Base-by-base conservation (phyloP, 208 protist genomes). In the Acanthamoeba triangularis region DNA sequence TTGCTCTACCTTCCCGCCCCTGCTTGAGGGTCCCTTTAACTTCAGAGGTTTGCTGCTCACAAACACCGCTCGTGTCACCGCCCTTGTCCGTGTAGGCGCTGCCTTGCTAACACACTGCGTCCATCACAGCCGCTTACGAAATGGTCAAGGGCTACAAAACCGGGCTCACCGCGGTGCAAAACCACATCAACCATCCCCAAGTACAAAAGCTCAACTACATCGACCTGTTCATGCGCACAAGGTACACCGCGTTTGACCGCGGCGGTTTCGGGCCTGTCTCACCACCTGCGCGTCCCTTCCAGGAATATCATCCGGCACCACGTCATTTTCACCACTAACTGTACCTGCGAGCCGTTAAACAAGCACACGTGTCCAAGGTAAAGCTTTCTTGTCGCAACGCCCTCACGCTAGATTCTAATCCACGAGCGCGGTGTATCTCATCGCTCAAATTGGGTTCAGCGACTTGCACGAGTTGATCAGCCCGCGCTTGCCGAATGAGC, bases 91-190 rank as follows among this genome's bases (percentile, higher is more conserved):
- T 41, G 37, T 41, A 41, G 37, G 37, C 37, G 37, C 37, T 41
- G 3, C 37, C 3, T 41, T 41, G 59, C 23, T 65, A 23, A 23
- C 59, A n/a, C 59, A 10, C 23, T n/a, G 54, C 59, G 59, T 16
- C n/a, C 33, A 28, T 72, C 6, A 6, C 63, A 72, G 63, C 63
- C 30, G 63, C 63, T 35, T 72, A 72, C 63, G 63, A 72, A 11
- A 72, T 72, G 63, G 63, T 72, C n/a, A 72, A 72, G 63, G 63
- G 63, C 63, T 72, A 72, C 63, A 72, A 72, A 16, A 72, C 63
- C 28, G 63, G 63, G 3, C 63, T 72, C 63, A 72, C 30, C n/a
- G 63, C 63, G 14, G 63, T 72, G 63, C 63, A 72, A 28, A 72
- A 72, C 63, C 63, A 72, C 63, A n/a, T 72, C n/a, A 35, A 35